Evolutionary conservation across 352 stramenopile species (phyloP).

Genomic region (Phytopythium aichiense): DNA sequence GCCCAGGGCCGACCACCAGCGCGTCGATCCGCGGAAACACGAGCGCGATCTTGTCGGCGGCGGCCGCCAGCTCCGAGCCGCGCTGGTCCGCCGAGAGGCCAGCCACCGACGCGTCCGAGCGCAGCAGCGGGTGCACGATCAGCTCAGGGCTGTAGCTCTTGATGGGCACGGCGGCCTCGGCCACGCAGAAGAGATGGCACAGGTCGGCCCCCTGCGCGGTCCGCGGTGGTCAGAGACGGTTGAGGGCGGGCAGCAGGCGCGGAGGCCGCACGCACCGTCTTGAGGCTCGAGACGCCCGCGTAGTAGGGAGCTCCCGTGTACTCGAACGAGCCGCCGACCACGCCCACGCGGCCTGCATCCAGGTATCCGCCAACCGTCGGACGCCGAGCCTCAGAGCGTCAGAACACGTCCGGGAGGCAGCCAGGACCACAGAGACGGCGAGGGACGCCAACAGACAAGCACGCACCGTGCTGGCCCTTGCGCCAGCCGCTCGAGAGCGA

Average conservation of each 20-base stretch:
- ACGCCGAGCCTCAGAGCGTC: not conserved
- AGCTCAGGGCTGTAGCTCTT: slow-evolving; percentile 98
- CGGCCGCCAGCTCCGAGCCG: slow-evolving; percentile 14
- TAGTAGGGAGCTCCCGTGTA: slow-evolving; percentile 98
- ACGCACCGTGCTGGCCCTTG: slow-evolving; percentile 74
- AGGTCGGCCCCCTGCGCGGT: slow-evolving; percentile 90
- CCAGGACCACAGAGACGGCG: too few species aligned
- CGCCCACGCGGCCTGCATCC: slow-evolving; percentile 74
- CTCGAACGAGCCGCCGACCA: slow-evolving; percentile 95
- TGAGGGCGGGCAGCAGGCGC: not conserved
- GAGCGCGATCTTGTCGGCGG: slow-evolving; percentile 44
- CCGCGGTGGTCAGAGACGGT: not conserved
- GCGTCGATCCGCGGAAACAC: slow-evolving; percentile 67
- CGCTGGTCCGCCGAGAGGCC: slow-evolving; percentile 7
- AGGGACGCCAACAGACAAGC: not conserved
- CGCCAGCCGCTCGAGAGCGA: slow-evolving; percentile 53
- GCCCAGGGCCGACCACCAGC: slow-evolving; percentile 91
- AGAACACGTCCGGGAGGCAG: not conserved
- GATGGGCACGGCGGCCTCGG: slow-evolving; percentile 93
- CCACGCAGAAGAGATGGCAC: slow-evolving; percentile 93
- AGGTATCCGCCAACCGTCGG: not conserved
- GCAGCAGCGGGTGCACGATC: slow-evolving; percentile 89
- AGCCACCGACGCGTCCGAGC: slow-evolving; percentile 37
- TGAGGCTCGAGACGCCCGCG: slow-evolving; percentile 91
- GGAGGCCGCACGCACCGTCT: slow-evolving; percentile 39